Evolutionary conservation across 352 stramenopile species (phyloP), one percentile per base, ranked within the genome.

Genomic region (Phytopythium chamaehyphon): DNA sequence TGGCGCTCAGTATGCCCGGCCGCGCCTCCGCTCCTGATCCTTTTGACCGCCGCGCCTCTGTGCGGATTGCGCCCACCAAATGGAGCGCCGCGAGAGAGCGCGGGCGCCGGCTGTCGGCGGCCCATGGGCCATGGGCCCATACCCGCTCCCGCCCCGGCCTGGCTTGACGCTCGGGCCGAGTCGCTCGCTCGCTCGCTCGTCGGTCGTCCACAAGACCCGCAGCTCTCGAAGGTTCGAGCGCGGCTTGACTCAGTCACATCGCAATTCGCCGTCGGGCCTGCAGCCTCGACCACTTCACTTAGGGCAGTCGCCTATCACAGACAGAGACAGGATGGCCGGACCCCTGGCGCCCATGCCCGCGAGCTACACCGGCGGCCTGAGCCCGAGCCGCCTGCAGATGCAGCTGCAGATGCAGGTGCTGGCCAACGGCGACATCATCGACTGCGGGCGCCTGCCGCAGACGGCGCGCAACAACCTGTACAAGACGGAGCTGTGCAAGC

Each of bases 401-500:
- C 73, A 33, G 28, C 5, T 33, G 28, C 28, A 33, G 28, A 33
- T 33, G 62, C 78, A 92, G 55, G 73, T 94, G 54, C 73, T 94
- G 6, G 81, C 83, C 11, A 94, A 94, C 59, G 83, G 83, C 18
- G 83, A 94, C 51, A 94, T 94, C 43, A 62, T 94, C 15, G 83
- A 94, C 65, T 94, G 83, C 46, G 77, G 68, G 2, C 78, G 77
- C 1, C 60, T 94, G 36, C 81, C 83, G 12, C 79, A 78, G 62
- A 89, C 74, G 0, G 83, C 83, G 19, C 78, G 83, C 60, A 90
- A 96, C 69, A 91, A 88, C 37, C 61, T 96, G 2, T 96, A 96
- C 80, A 96, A 96, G 76, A 96, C 87, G 8, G 87, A 96, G 69
- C 70, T 96, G 6, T 96, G 87, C 70, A 93, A 93, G 59, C 88